A percentile compares a stretch with the other conserved stretches of the same genome.
These are phyloP conservation scores for Citrus cavaleriei DNA, from an alignment of 345 rosid genomes.

Conservation along the genomic window DNA sequence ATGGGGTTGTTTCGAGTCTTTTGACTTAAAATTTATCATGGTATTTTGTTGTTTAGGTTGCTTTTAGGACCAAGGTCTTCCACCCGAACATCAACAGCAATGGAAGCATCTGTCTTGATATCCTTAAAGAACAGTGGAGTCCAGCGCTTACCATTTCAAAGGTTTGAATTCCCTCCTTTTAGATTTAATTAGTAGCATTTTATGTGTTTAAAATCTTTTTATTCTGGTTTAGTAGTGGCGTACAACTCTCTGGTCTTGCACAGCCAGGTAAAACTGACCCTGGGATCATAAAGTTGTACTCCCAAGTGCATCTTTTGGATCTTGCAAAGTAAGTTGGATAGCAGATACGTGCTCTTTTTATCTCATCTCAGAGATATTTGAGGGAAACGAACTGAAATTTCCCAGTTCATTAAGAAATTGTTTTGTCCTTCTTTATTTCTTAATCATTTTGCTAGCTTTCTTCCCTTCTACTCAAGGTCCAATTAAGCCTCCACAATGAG, in stretches of 20 bases:
- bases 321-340: neutral
- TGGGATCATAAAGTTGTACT: neutral
- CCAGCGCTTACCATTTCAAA: neutral
- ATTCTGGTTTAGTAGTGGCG: neutral
- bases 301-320: neutral
- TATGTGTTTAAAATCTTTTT: neutral
- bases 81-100: neutral
- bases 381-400: neutral
- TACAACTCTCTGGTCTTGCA: neutral
- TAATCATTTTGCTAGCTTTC: neutral
- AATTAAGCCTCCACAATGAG: neutral
- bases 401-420: neutral
- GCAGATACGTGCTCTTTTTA: neutral
- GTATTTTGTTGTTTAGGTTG: neutral
- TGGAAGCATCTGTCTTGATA: neutral
- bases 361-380: neutral
- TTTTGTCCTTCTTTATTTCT: neutral
- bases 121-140: neutral
- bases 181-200: no score
- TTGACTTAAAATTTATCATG: no score
- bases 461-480: neutral
- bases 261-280: neutral
- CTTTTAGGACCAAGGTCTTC: neutral
- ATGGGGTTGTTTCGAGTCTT: no score
- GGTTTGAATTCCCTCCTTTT: neutral